Percentiles rank a stretch among this genome's conserved stretches.
These are phyloP conservation scores for Endocarpon pusillum DNA, from an alignment of 495 filamentous ascomycete species.

Conservation along the genomic window DNA sequence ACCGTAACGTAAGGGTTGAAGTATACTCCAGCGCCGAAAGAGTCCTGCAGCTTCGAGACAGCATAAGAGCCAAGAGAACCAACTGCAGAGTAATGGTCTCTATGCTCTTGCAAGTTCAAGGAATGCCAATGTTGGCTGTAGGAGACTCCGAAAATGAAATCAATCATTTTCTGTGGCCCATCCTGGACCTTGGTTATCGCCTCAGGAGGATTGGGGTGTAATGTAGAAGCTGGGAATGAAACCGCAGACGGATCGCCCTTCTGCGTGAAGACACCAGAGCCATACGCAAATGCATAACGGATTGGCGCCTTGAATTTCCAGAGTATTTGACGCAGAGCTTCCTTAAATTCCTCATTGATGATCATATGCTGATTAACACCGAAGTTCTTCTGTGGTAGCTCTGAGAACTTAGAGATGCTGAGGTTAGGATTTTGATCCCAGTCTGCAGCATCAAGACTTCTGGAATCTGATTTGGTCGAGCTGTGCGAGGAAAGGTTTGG, in stretches of 20 bases:
- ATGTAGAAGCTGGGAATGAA: slow-evolving; percentile 25
- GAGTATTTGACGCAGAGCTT: slow-evolving; percentile 68
- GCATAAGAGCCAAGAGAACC: slow-evolving; percentile 71
- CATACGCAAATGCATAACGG: slow-evolving; percentile 90
- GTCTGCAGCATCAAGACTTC: slow-evolving; percentile 28
- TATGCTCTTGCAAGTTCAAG: slow-evolving; percentile 72
- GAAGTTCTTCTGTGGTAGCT: slow-evolving; percentile 75
- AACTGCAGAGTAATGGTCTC: slow-evolving; percentile 79
- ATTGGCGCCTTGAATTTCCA: slow-evolving; percentile 92
- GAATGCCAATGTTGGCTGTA: slow-evolving; percentile 95
- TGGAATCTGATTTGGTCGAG: slow-evolving; percentile 17
- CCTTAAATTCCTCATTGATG: slow-evolving; percentile 87
- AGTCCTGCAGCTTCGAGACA: slow-evolving; percentile 71
- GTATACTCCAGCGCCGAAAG: slow-evolving; percentile 82
- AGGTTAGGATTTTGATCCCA: slow-evolving; percentile 75
- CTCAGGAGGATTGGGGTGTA: slow-evolving; percentile 59
- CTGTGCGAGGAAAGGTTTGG: no score
- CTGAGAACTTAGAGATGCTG: slow-evolving; percentile 61
- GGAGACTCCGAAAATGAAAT: slow-evolving; percentile 92
- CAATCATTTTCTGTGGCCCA: slow-evolving; percentile 86
- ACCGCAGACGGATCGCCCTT: slow-evolving; percentile 32
- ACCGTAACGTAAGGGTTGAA: slow-evolving; percentile 92
- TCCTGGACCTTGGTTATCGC: slow-evolving; percentile 69
- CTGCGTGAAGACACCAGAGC: slow-evolving; percentile 90
- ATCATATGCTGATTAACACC: slow-evolving; percentile 91